Evolutionary conservation across 306 rosid species (phyloP).

Genomic region (Oxytropis ochrocephala): DNA sequence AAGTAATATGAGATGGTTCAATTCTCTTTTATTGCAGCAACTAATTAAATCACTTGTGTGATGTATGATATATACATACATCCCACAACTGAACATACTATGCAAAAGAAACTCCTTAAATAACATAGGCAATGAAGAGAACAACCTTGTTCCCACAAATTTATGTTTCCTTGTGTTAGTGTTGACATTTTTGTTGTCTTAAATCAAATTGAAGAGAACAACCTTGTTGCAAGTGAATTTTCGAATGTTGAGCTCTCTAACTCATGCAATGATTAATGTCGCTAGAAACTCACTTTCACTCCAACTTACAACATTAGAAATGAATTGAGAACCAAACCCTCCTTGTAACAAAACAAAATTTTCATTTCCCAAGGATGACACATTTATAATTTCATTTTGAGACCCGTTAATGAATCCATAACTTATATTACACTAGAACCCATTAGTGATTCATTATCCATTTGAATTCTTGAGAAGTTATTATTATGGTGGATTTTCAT

Average conservation of each 20-base stretch:
- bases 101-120: neutral
- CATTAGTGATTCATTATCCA: conserved; percentile 3
- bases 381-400: neutral
- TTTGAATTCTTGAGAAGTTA: conserved; percentile 11
- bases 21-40: no score
- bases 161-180: no score
- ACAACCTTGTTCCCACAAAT: no score
- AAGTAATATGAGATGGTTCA: no score
- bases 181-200: no score
- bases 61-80: no score
- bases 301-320: neutral
- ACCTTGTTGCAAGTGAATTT: no score
- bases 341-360: conserved; percentile 1
- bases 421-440: neutral
- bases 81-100: neutral
- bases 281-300: neutral
- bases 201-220: no score
- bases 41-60: neutral
- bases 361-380: neutral
- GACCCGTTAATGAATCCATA: neutral
- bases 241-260: no score
- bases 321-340: neutral
- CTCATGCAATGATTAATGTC: neutral
- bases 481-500: neutral
- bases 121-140: neutral